These are phyloP conservation scores for Ogataea neopini DNA, from an alignment of 805 yeast species.

Conservation along the genomic window DNA sequence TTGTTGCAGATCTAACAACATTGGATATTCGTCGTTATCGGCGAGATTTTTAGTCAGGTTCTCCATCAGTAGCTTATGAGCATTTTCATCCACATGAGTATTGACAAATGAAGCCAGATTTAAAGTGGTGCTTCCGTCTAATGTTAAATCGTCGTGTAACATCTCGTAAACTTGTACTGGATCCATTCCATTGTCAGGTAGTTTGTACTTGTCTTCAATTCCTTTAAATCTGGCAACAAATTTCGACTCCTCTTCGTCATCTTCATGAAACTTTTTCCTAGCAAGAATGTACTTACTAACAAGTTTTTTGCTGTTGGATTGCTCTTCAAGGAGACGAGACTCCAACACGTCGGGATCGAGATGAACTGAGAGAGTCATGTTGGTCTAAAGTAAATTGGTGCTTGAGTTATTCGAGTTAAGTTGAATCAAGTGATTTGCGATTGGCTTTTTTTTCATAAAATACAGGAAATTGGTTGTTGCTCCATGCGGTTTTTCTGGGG, in stretches of 20 bases:
- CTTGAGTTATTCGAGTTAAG: too few relatives aligned
- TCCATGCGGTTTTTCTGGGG: not conserved
- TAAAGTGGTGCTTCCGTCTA: slow-evolving; percentile 83
- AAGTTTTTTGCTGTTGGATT: slow-evolving; percentile 11
- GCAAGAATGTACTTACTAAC: slow-evolving; percentile 24
- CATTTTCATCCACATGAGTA: slow-evolving; percentile 60
- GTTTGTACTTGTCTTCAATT: slow-evolving; percentile 50
- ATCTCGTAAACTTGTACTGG: slow-evolving; percentile 57
- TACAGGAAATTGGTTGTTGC: not conserved
- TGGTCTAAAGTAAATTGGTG: too few relatives aligned
- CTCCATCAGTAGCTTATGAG: slow-evolving; percentile 57
- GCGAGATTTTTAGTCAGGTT: slow-evolving; percentile 87
- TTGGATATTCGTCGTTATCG: slow-evolving; percentile 92
- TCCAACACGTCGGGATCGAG: slow-evolving; percentile 47
- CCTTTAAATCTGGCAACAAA: slow-evolving; percentile 37
- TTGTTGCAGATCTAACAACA: slow-evolving; percentile 72
- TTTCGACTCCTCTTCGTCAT: slow-evolving; percentile 13
- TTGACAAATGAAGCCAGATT: slow-evolving; percentile 90
- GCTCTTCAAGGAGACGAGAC: slow-evolving; percentile 31
- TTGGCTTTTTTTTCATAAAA: not conserved
- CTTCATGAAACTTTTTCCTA: slow-evolving; percentile 20
- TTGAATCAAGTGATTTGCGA: not conserved
- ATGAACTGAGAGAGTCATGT: slow-evolving; percentile 48
- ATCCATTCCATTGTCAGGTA: slow-evolving; percentile 59
- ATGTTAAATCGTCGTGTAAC: slow-evolving; percentile 68